Base-by-base conservation (phyloP, 78 protist genomes). In the Mastigamoeba balamuthi region DNA sequence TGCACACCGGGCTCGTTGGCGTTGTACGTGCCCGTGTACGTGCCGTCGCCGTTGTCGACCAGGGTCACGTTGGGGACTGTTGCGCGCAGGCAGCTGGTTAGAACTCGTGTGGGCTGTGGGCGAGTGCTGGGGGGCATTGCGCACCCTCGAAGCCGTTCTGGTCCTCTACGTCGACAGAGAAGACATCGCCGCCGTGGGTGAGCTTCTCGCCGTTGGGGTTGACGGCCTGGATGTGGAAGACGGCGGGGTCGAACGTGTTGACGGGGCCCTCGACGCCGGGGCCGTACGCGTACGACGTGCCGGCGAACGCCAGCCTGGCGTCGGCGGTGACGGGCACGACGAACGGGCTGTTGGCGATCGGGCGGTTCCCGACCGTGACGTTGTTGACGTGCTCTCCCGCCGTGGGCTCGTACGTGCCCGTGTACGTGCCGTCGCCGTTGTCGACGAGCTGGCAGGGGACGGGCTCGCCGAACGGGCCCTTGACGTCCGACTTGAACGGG, bases 31-130 rank as follows among this genome's bases (percentile, higher is more conserved):
- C 75, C 90, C 10, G 81, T 80, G 82, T 85, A 85, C 28, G 90
- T 80, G 52, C 90, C 90, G 40, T 85, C 78, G 0, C 82, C 90
- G n/a, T 85, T 85, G 58, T 85, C 90, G 69, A 58, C 3, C 66
- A 85, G 75, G 40, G 58, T 7, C 27, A 72, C 81, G 3, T 75
- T 39, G 17, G 58, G 58, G 58, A 48, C 58, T 48, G 58, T 17
- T 17, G 58, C 17, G 58, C 33, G 58, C 17, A 48, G n/a, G n/a
- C n/a, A n/a, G n/a, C n/a, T n/a, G n/a, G n/a, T n/a, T n/a, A n/a
- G 66, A 82, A 72, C 48, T 58, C 71, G 53, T 74, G 81, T 75
- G 84, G 84, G 52, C 81, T 75, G 48, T 25, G 7, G 72, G 74
- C 72, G 63, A 67, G 43, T 5, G 75, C 83, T 40, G 75, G 70